These are phyloP conservation scores for Coemansia sp. DNA, from an alignment of 192 early-diverging fungal genomes.

Conservation along the genomic window DNA sequence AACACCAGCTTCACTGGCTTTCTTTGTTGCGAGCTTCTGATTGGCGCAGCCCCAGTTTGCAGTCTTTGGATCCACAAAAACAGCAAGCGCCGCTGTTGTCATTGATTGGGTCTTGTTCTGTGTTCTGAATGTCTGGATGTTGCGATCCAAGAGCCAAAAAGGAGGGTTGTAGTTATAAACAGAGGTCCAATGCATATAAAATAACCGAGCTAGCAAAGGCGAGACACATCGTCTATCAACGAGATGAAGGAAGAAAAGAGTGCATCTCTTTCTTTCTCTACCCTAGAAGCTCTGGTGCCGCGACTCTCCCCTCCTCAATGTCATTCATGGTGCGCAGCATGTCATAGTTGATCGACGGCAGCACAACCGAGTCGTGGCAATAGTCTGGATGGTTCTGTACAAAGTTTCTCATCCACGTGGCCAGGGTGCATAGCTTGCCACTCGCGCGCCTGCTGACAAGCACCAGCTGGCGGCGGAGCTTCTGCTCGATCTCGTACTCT, in stretches of 20 bases:
- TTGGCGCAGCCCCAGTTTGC: not conserved
- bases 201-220: not conserved
- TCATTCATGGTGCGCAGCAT: conserved; percentile 59
- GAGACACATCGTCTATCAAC: too few species aligned
- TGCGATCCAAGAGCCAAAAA: not conserved
- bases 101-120: too few species aligned
- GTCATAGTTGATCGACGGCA: conserved; percentile 82
- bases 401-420: conserved; percentile 90
- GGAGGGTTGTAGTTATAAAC: too few species aligned
- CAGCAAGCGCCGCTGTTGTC: too few species aligned
- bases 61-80: too few species aligned
- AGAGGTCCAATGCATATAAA: not conserved
- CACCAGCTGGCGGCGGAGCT: conserved; percentile 74
- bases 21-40: not conserved
- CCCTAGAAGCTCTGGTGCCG: conserved; percentile 44
- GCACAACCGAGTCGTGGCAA: conserved; percentile 83
- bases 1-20: not conserved
- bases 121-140: not conserved
- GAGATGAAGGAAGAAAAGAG: not conserved
- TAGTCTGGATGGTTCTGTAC: conserved; percentile 84
- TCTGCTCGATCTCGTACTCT: conserved; percentile 67
- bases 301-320: conserved; percentile 43
- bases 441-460: conserved; percentile 77
- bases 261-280: too few species aligned
- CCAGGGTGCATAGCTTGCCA: conserved; percentile 81